These are phyloP conservation scores for Epicoccum nigrum DNA, from an alignment of 2,329 filamentous ascomycete genomes.

Conservation along the genomic window DNA sequence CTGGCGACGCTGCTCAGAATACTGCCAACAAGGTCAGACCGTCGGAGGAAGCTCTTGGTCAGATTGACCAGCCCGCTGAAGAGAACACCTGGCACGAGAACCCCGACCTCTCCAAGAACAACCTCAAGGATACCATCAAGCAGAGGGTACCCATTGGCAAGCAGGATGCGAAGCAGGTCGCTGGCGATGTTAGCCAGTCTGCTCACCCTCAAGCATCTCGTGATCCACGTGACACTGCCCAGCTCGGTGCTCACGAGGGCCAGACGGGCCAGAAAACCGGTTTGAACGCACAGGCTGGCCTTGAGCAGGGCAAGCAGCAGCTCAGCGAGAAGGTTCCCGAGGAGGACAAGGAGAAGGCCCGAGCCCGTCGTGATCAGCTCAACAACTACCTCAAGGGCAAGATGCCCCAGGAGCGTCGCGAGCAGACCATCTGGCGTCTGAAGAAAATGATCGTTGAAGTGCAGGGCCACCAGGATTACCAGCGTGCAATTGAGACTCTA, in stretches of 20 bases:
- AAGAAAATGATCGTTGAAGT: conserved; percentile 99
- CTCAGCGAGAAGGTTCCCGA: conserved; percentile 69
- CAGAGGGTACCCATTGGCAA: conserved; percentile 59
- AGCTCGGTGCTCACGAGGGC: conserved; percentile 58
- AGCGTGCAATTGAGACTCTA: conserved; percentile 87
- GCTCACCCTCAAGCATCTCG: conserved; percentile 63
- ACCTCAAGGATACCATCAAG: conserved; percentile 72
- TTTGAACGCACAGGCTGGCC: conserved; percentile 60
- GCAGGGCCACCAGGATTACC: conserved; percentile 93
- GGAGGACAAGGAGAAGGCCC: conserved; percentile 56
- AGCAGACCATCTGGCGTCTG: conserved; percentile 87
- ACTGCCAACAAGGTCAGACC: conserved; percentile 78
- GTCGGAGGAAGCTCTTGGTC: conserved; percentile 73
- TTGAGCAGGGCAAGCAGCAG: conserved; percentile 61
- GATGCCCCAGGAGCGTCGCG: conserved; percentile 88
- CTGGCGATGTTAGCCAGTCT: conserved; percentile 61
- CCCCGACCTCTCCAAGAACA: conserved; percentile 74
- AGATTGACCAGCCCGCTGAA: conserved; percentile 82
- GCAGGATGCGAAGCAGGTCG: conserved; percentile 65
- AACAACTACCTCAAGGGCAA: conserved; percentile 83
- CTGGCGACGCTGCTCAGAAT: conserved; percentile 83
- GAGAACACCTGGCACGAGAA: conserved; percentile 95
- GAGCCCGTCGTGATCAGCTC: conserved; percentile 57
- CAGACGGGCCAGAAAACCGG: conserved; percentile 55
- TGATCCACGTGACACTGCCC: conserved; percentile 61